Percentiles rank a stretch among this genome's conserved stretches.
Evolutionary conservation across 768 basidiomycete genomes (phyloP).

Genomic region (Lactarius quietus): DNA sequence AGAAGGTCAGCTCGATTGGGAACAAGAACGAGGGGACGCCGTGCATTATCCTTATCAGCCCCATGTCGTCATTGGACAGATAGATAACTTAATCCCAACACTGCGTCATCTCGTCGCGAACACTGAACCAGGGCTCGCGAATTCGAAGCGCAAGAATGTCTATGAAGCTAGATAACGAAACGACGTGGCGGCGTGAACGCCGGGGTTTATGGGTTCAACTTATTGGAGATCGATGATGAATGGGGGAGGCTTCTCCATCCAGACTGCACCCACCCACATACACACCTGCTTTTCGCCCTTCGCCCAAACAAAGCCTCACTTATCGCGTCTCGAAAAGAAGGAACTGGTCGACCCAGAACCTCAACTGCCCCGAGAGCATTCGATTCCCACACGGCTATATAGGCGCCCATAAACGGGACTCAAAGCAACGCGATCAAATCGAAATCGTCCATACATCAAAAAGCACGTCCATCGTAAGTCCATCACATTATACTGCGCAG

Average conservation of each 20-base stretch:
- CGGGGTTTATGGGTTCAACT: background rate
- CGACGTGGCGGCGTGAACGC: no score
- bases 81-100: background rate
- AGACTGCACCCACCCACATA: background rate
- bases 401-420: background rate
- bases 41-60: background rate
- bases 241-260: background rate
- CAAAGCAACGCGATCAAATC: background rate
- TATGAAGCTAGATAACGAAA: background rate
- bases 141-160: background rate
- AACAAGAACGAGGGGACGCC: no score
- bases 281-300: background rate
- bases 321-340: no score
- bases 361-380: background rate
- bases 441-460: background rate
- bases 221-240: background rate
- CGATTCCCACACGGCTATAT: background rate
- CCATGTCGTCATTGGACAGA: background rate
- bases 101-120: background rate
- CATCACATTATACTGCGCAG: background rate
- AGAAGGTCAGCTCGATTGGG: no score
- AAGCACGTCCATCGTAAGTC: background rate
- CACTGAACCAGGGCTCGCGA: background rate
- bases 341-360: background rate
- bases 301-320: background rate